Conservation (phyloP, 352 stramenopile species). For the Phytophthora rubi region DNA sequence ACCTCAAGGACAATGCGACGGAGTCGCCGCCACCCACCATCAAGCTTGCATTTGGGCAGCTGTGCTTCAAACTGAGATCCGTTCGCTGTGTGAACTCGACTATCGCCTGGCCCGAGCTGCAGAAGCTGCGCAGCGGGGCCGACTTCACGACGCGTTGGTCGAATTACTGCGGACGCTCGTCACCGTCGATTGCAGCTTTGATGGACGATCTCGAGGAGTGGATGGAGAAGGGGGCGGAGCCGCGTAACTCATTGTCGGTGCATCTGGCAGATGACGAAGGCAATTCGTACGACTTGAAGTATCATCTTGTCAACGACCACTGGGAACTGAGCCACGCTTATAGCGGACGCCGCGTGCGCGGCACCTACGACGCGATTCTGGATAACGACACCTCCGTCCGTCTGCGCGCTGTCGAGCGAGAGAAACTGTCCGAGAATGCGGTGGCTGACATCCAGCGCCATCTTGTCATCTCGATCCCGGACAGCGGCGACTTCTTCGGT, state of each 20-base stretch:
- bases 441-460: conserved; percentile 30
- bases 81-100: conserved; percentile 25
- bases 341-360: conserved; percentile 14
- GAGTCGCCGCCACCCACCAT: conserved; percentile 16
- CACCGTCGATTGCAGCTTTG: conserved; percentile 25
- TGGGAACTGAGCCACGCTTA: conserved; percentile 37
- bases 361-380: conserved; percentile 46
- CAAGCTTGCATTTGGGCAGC: conserved; percentile 38
- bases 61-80: conserved; percentile 42
- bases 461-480: conserved; percentile 27
- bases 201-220: conserved; percentile 40
- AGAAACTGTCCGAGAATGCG: conserved; percentile 12
- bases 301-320: conserved; percentile 36
- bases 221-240: conserved; percentile 21
- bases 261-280: conserved; percentile 25
- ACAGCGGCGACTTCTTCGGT: conserved; percentile 29
- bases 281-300: conserved; percentile 47
- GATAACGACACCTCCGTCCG: conserved; percentile 42
- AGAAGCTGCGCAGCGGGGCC: conserved; percentile 29
- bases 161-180: conserved; percentile 38
- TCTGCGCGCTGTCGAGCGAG: conserved; percentile 32
- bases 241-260: conserved; percentile 25
- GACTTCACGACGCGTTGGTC: conserved; percentile 47
- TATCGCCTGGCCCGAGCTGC: conserved; percentile 40
- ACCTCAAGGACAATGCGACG: conserved; percentile 25